These are phyloP conservation scores for Mucor lusitanicus DNA, from an alignment of 371 early-diverging fungal species.

Conservation along the genomic window DNA sequence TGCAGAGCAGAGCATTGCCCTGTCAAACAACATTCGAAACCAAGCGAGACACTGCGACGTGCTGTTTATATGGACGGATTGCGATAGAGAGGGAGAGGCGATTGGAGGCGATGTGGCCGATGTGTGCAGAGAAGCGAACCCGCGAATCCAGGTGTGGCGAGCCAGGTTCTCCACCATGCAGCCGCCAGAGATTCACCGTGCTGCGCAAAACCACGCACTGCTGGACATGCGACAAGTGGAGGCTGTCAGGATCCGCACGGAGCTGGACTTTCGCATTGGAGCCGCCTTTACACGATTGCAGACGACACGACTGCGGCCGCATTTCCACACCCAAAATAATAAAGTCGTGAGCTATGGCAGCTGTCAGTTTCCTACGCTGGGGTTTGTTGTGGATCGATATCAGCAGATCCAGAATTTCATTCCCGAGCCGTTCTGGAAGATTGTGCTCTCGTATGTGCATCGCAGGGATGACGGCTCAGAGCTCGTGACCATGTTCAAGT, in stretches of 20 bases:
- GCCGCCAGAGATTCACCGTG: slow-evolving; percentile 76
- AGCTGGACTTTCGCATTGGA: slow-evolving; percentile 98
- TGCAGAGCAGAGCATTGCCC: slow-evolving; percentile 40
- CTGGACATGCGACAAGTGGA: slow-evolving; percentile 77
- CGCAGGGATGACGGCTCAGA: slow-evolving; percentile 18
- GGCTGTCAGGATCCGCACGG: slow-evolving; percentile 93
- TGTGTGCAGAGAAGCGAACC: slow-evolving; percentile 69
- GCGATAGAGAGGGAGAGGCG: slow-evolving; percentile 99
- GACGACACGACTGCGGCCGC: slow-evolving; percentile 67
- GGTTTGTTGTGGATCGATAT: slow-evolving; percentile 97
- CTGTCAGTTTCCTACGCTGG: slow-evolving; percentile 99
- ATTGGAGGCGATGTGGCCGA: slow-evolving; percentile 91
- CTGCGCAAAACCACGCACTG: slow-evolving; percentile 73
- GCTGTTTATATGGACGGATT: slow-evolving; percentile 99
- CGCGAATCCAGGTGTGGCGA: slow-evolving; percentile 66
- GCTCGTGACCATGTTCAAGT: slow-evolving; percentile 64
- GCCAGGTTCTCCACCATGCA: slow-evolving; percentile 87
- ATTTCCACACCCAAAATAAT: background rate
- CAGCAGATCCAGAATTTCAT: slow-evolving; percentile 80
- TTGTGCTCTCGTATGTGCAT: slow-evolving; percentile 64
- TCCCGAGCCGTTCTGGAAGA: slow-evolving; percentile 91
- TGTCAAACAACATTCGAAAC: slow-evolving; percentile 67
- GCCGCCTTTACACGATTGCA: slow-evolving; percentile 97
- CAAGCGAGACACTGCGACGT: slow-evolving; percentile 66
- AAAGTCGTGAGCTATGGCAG: slow-evolving; percentile 93